A percentile compares a stretch with the other conserved stretches of the same genome.
Evolutionary conservation across 2,329 filamentous ascomycete genomes (phyloP).

Genomic region (Acrocalymma vagum): DNA sequence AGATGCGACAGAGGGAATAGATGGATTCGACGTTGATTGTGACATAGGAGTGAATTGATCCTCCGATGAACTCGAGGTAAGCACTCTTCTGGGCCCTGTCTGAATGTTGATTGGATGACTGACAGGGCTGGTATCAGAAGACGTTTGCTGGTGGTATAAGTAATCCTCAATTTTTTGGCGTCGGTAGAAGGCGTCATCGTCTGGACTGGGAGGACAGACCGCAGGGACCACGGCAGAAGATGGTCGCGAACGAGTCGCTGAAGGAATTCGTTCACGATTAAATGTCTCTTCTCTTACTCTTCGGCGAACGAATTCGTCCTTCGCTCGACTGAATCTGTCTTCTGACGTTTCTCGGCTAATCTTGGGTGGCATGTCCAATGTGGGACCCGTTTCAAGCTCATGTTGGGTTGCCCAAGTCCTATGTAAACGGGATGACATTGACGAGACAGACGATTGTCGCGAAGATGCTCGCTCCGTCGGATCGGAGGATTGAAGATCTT

Average conservation of each 20-base stretch:
- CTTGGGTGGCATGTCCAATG: slow-evolving; percentile 23
- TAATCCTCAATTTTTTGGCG: slow-evolving; percentile 39
- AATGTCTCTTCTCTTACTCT: slow-evolving; percentile 39
- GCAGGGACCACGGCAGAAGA: slow-evolving; percentile 39
- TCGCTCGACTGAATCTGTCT: slow-evolving; percentile 45
- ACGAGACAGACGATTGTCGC: slow-evolving; percentile 50
- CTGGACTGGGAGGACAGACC: slow-evolving; percentile 58
- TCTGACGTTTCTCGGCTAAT: slow-evolving; percentile 35
- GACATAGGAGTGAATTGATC: slow-evolving; percentile 58
- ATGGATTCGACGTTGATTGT: slow-evolving; percentile 60
- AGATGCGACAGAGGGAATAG: slow-evolving; percentile 60
- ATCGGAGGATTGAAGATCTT: slow-evolving; percentile 36
- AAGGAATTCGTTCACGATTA: slow-evolving; percentile 32
- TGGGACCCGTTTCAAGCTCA: slow-evolving; percentile 32
- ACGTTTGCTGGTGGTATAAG: slow-evolving; percentile 36
- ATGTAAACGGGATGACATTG: slow-evolving; percentile 43
- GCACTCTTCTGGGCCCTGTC: slow-evolving; percentile 27
- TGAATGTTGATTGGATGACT: slow-evolving; percentile 30
- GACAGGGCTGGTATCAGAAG: slow-evolving; percentile 53
- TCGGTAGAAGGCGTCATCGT: slow-evolving; percentile 47
- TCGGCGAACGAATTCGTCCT: slow-evolving; percentile 49
- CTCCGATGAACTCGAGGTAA: slow-evolving; percentile 58
- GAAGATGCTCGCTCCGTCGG: slow-evolving; percentile 36
- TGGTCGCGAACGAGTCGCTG: slow-evolving; percentile 30
- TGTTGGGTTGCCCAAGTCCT: slow-evolving; percentile 31